phyloP scores from a whole-genome alignment of 2,329 filamentous ascomycete genomes.

The Mollisiaceae sp. region DNA sequence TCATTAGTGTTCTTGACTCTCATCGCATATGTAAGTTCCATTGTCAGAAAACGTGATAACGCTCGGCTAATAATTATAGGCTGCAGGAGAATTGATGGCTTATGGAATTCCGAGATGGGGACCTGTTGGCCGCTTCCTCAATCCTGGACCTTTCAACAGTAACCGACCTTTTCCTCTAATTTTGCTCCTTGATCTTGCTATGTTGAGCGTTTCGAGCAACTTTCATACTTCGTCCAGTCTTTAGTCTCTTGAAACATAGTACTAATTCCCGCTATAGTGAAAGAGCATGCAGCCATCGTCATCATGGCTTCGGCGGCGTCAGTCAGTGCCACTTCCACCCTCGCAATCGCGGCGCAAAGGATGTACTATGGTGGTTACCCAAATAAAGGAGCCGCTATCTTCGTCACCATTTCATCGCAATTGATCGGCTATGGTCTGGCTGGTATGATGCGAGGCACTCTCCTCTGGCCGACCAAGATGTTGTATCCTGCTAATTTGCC shows the following conservation, averaged over 20 bases:
- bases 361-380: slow-evolving; percentile 62
- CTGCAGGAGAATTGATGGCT: slow-evolving; percentile 47
- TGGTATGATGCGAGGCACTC: slow-evolving; percentile 60
- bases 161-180: no score
- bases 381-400: slow-evolving; percentile 66
- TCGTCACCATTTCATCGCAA: slow-evolving; percentile 64
- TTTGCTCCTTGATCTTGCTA: no score
- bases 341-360: slow-evolving; percentile 71
- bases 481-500: slow-evolving; percentile 64
- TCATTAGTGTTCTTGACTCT: slow-evolving; percentile 47
- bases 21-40: slow-evolving; percentile 44
- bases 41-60: no score
- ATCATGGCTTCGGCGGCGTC: slow-evolving; percentile 62
- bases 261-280: slow-evolving; percentile 46
- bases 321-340: slow-evolving; percentile 70
- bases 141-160: slow-evolving; percentile 67
- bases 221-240: no score
- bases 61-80: no score
- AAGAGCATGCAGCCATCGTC: slow-evolving; percentile 69
- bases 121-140: slow-evolving; percentile 50
- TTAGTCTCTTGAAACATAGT: no score
- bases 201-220: no score
- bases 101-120: slow-evolving; percentile 44
- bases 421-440: slow-evolving; percentile 67
- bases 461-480: slow-evolving; percentile 64